These are phyloP conservation scores for Saxophila tyrrhenica DNA, from an alignment of 495 filamentous ascomycete species.

Conservation along the genomic window DNA sequence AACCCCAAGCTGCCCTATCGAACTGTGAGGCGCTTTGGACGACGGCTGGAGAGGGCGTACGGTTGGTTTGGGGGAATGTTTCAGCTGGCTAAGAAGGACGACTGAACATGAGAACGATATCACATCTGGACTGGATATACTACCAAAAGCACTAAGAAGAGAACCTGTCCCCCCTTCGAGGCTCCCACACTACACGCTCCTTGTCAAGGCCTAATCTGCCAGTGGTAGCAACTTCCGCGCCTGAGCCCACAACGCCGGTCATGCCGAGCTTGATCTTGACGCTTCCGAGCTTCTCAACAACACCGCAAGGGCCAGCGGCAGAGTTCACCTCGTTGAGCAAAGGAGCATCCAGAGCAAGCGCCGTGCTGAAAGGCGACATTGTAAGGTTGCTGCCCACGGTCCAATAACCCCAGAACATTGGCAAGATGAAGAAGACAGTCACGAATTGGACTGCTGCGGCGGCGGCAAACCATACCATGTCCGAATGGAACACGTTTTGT, in stretches of 20 bases:
- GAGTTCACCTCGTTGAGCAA: background rate
- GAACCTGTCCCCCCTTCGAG: background rate
- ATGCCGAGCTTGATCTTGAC: background rate
- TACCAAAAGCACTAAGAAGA: background rate
- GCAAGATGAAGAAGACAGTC: background rate
- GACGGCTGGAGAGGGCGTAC: conserved; percentile 37
- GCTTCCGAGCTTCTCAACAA: background rate
- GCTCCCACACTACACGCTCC: background rate
- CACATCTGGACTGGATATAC: too few species aligned
- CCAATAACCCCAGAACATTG: background rate
- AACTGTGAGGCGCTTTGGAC: conserved; percentile 31
- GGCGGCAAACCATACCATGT: background rate
- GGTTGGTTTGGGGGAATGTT: conserved; percentile 36
- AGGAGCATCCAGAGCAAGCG: background rate
- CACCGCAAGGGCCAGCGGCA: background rate
- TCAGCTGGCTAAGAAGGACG: conserved; percentile 1
- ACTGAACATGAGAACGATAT: background rate
- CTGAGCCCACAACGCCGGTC: background rate
- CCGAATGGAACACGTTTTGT: background rate
- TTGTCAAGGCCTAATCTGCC: background rate
- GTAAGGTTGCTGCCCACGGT: background rate
- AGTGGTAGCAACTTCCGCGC: background rate
- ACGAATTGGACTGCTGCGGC: background rate
- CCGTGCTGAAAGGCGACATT: background rate
- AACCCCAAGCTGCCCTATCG: conserved; percentile 27